These are phyloP conservation scores for Carex arenaria DNA, from an alignment of 202 grass and related monocot genomes.

Conservation along the genomic window DNA sequence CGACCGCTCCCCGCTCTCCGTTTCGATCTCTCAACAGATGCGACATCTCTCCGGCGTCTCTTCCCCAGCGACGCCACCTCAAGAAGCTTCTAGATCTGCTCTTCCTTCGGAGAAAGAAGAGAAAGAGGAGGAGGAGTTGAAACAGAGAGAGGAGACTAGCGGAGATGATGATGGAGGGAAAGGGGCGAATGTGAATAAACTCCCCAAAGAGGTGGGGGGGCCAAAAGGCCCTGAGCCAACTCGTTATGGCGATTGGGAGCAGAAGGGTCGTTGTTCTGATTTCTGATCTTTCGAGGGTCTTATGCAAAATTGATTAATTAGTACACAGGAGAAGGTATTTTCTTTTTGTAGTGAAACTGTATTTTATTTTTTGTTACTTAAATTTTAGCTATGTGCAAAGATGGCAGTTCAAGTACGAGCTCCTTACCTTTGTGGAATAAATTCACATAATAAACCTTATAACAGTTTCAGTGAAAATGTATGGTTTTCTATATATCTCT, in stretches of 20 bases:
- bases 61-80: neutral
- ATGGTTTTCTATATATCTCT: neutral
- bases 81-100: slow-evolving; percentile 8
- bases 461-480: neutral
- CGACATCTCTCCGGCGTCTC: slow-evolving; percentile 1
- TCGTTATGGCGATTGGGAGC: slow-evolving; percentile 88
- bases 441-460: neutral
- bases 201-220: slow-evolving; percentile 66
- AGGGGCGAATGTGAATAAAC: slow-evolving; percentile 46
- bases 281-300: slow-evolving; percentile 39
- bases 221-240: slow-evolving; percentile 80
- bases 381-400: neutral
- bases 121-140: neutral
- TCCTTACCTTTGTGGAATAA: neutral
- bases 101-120: neutral
- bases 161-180: neutral
- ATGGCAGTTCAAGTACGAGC: neutral
- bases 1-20: neutral
- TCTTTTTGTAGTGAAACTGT: slow-evolving; percentile 1
- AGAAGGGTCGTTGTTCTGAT: slow-evolving; percentile 80
- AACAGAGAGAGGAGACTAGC: neutral
- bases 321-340: neutral
- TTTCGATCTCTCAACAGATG: neutral
- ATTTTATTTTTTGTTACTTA: neutral
- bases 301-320: neutral